phyloP scores from a whole-genome alignment of 768 basidiomycete genomes.

The Xerocomus potaroensis region DNA sequence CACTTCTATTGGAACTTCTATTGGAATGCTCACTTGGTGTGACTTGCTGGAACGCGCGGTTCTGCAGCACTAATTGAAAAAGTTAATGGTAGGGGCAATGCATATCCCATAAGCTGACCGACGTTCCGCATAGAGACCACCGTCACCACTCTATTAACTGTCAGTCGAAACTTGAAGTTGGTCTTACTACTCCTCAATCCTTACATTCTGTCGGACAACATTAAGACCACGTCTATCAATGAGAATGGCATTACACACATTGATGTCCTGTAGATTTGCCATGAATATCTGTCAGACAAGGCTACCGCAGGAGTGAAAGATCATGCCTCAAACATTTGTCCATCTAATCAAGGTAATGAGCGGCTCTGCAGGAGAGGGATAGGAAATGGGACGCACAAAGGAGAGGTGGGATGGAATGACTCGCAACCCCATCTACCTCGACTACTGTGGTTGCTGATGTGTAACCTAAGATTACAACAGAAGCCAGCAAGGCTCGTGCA shows the following conservation, averaged over 20 bases:
- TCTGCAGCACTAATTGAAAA: slow-evolving; percentile 50
- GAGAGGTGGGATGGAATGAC: slow-evolving; percentile 48
- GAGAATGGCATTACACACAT: slow-evolving; percentile 36
- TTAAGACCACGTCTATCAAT: neutral
- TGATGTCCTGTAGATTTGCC: slow-evolving; percentile 45
- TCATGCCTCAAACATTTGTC: slow-evolving; percentile 56
- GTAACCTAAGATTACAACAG: neutral
- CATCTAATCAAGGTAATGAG: slow-evolving; percentile 29
- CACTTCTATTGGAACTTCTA: neutral
- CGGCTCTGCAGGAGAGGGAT: neutral
- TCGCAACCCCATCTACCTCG: slow-evolving; percentile 42
- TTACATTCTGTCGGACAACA: slow-evolving; percentile 31
- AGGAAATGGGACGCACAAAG: slow-evolving; percentile 35
- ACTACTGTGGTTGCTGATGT: slow-evolving; percentile 29
- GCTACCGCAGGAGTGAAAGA: neutral
- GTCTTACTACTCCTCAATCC: neutral
- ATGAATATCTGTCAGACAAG: neutral
- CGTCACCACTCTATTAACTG: slow-evolving; percentile 51
- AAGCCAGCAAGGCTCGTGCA: neutral
- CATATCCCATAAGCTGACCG: slow-evolving; percentile 8
- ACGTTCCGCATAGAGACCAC: slow-evolving; percentile 62
- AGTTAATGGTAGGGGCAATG: neutral
- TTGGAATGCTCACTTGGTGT: slow-evolving; percentile 37
- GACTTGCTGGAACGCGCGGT: slow-evolving; percentile 63
- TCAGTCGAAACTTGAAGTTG: slow-evolving; percentile 8